A percentile compares a stretch with the other conserved stretches of the same genome.
Evolutionary conservation across 202 grass and related monocot genomes (phyloP).

Genomic region (Zizania palustris): DNA sequence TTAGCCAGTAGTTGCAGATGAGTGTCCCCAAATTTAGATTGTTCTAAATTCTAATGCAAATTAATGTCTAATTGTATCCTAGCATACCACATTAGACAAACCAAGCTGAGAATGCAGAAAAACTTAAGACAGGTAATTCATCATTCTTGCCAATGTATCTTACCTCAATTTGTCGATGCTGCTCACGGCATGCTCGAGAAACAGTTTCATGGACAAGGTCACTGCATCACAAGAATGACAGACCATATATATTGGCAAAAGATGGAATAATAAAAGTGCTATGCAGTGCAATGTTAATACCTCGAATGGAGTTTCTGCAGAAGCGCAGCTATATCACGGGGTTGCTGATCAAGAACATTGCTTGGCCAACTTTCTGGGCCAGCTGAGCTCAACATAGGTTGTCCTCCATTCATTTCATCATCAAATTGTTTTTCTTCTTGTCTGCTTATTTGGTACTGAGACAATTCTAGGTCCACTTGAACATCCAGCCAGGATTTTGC

Average conservation of each 20-base stretch:
- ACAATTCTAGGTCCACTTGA: constrained; percentile 82
- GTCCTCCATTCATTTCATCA: constrained; percentile 80
- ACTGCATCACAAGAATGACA: constrained; percentile 51
- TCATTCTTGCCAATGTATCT: constrained; percentile 34
- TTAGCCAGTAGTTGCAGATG: constrained; percentile 6
- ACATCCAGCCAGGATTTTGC: constrained; percentile 92
- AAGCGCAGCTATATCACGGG: constrained; percentile 86
- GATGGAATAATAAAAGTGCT: neutral
- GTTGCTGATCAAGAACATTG: constrained; percentile 90
- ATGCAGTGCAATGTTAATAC: constrained; percentile 49
- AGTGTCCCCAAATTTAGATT: neutral
- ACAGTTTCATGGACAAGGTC: constrained; percentile 91
- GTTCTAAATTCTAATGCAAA: constrained; percentile 19
- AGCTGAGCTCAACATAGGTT: constrained; percentile 47
- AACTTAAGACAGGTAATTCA: constrained; percentile 20
- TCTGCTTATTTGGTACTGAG: constrained; percentile 71
- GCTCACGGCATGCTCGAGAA: constrained; percentile 83
- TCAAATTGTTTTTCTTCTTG: constrained; percentile 69
- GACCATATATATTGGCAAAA: constrained; percentile 24
- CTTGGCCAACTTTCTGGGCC: constrained; percentile 86
- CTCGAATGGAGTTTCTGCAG: constrained; percentile 97
- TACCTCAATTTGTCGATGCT: constrained; percentile 95
- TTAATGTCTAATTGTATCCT: neutral
- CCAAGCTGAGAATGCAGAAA: constrained; percentile 4
- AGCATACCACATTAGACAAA: constrained; percentile 12